Base-by-base conservation (phyloP, 441 rosid species). In the Syzygium malaccense region DNA sequence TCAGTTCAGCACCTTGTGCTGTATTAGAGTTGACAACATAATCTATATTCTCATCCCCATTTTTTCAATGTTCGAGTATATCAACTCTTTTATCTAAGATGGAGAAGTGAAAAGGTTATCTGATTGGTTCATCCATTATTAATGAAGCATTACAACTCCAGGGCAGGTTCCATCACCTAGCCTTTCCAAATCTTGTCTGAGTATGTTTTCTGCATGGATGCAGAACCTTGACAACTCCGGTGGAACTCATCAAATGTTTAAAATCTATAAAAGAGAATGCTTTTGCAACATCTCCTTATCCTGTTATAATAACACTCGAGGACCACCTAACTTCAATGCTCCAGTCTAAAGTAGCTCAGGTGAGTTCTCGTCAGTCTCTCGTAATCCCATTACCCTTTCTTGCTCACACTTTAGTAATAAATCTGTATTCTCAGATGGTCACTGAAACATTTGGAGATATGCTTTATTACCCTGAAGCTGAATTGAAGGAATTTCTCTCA, bases 181-280 rank as follows among this genome's bases (percentile, higher is more conserved):
- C 83, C 51, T 75, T 75, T 75, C 18, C 51, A 75, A 75, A 75
- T 75, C 83, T 75, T 45, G 51, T 75, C 83, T 75, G 83, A 75
- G 51, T 75, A 37, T 75, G 83, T 45, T 56, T 25, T 53, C 30
- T 41, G 75, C 32, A 55, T 91, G 91, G 17, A 17, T 86, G 57
- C 88, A 98, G 99, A 95, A 97, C 99, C 15, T 90, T 98, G 88
- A 98, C 99, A 79, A 89, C 97, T 85, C 99, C 99, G 3, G 98
- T 98, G 92, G 94, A 95, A 86, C 96, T 98, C 62, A 89, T 92
- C 68, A 96, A 90, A 91, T 97, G 99, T 92, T 89, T 98, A 88
- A 93, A 48, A 86, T 95, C 98, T 86, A 98, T 98, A 78, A 95
- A 90, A 92, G 94, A 93, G n/a, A 49, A 97, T 91, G 99, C 99